Base-by-base conservation (phyloP, 2,329 filamentous ascomycete species). In the Phialophora tarda region DNA sequence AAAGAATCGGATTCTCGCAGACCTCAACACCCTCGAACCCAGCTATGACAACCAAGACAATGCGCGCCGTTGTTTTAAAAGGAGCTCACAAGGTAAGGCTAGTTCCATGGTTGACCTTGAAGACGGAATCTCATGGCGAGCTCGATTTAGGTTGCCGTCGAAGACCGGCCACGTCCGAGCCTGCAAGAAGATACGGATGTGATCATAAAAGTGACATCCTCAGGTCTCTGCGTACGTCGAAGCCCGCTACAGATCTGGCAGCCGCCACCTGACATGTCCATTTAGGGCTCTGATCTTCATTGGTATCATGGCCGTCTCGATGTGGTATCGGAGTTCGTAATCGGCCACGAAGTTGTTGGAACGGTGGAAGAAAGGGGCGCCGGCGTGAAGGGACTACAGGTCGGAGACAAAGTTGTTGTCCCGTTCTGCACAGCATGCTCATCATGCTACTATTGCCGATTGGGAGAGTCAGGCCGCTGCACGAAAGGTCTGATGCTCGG, bases 341-440 rank as follows among this genome's bases (percentile, higher is more conserved):
- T 86, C 81, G 84, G 84, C 26, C 83, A 86, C 65, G 83, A 86
- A 71, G 83, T 82, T 32, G 81, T 85, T 0, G 84, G 83, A 1
- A 71, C 82, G 0, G 74, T 86, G 12, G 78, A 82, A 6, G 74
- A 79, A 4, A 69, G 78, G 0, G 84, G 84, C 2, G 62, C 74
- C 0, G 77, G 78, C 0, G 81, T 86, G 4, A 74, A 75, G n/a
- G 75, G 75, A 26, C 79, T 84, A 72, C 78, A 78, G 32, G 75
- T 79, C 58, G 84, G 84, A 23, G 82, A 86, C 67, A 75, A 75
- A 17, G 84, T 86, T 0, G 74, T 87, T 2, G 80, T 84, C 64
- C 80, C 81, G 6, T 82, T 80, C 70, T 83, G 85, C 64, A 81
- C 78, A 0, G 79, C 79, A 56, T 87, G 85, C 71, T 81, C 79